These are phyloP conservation scores for Pestalotiopsis fici DNA, from an alignment of 2,329 filamentous ascomycete genomes.

Conservation along the genomic window DNA sequence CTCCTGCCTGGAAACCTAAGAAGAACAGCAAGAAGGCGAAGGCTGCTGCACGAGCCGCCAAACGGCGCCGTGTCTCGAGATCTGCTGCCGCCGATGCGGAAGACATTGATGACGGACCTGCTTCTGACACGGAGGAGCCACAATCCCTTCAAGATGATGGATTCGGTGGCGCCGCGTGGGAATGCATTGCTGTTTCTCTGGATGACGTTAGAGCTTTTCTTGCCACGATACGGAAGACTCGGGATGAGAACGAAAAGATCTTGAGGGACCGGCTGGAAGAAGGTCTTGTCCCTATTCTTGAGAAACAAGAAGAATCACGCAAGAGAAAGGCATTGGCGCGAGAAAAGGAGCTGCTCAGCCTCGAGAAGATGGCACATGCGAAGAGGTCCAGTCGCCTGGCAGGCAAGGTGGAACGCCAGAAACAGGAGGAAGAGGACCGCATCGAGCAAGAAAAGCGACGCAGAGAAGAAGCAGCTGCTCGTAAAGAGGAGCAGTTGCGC, in stretches of 20 bases:
- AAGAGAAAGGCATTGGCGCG: conserved; percentile 69
- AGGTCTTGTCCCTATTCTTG: conserved; percentile 81
- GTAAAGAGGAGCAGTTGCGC: conserved; percentile 65
- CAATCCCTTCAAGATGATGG: conserved; percentile 55
- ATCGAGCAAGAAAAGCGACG: conserved; percentile 70
- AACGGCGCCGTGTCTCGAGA: conserved; percentile 64
- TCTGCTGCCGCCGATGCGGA: conserved; percentile 42
- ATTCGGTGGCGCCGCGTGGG: conserved; percentile 81
- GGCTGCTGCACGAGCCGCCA: conserved; percentile 67
- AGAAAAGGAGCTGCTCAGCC: conserved; percentile 76
- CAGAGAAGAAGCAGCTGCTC: conserved; percentile 64
- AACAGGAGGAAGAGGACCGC: conserved; percentile 68
- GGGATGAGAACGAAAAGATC: conserved; percentile 82
- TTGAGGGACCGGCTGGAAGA: conserved; percentile 71
- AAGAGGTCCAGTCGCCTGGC: conserved; percentile 93
- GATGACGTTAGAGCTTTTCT: conserved; percentile 76
- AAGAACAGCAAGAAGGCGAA: conserved; percentile 67
- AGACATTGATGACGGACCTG: conserved; percentile 33
- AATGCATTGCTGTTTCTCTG: conserved; percentile 83
- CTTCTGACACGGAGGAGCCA: conserved; percentile 27
- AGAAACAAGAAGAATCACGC: conserved; percentile 74
- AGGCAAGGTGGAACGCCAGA: conserved; percentile 76
- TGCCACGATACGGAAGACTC: conserved; percentile 70
- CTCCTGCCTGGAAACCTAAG: conserved; percentile 58
- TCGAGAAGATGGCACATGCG: conserved; percentile 88